Evolutionary conservation across 305 asterid genomes (phyloP).

Genomic region (Fraxinus latifolia): DNA sequence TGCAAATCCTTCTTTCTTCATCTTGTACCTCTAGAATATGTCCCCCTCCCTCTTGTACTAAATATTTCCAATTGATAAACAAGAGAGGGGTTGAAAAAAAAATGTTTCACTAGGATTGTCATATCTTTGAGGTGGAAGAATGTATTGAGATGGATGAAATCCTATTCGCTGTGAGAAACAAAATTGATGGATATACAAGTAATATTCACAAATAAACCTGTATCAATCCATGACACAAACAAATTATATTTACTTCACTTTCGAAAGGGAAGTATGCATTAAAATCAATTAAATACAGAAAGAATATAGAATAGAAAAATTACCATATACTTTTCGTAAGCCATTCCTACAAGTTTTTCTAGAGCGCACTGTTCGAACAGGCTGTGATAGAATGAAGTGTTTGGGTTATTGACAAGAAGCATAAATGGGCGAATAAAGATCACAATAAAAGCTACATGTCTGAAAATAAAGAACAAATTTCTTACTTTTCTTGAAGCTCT

Average conservation of each 20-base stretch:
- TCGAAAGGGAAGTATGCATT: conserved; percentile 15
- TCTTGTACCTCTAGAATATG: background rate
- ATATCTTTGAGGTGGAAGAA: background rate
- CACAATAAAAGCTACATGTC: conserved; percentile 21
- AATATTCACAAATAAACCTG: background rate
- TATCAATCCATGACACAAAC: conserved; percentile 14
- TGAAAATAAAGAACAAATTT: conserved; percentile 21
- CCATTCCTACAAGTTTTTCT: conserved; percentile 77
- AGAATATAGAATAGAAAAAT: conserved; percentile 26
- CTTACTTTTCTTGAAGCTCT: conserved; percentile 71
- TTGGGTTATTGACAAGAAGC: conserved; percentile 26
- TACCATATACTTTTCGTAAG: conserved; percentile 90
- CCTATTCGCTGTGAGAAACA: background rate
- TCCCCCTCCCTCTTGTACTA: background rate
- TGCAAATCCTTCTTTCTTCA: background rate
- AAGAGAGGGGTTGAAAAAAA: background rate
- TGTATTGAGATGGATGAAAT: background rate
- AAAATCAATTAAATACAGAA: conserved; percentile 17
- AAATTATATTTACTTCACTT: conserved; percentile 17
- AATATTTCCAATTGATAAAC: background rate
- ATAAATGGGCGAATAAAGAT: conserved; percentile 17
- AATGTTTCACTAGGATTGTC: background rate
- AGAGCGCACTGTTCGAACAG: conserved; percentile 71
- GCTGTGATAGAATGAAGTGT: conserved; percentile 42
- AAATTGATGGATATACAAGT: background rate